Percentiles rank a stretch among this genome's conserved stretches.
phyloP scores from a whole-genome alignment of 331 rosid genomes.

The Malus hybrid region DNA sequence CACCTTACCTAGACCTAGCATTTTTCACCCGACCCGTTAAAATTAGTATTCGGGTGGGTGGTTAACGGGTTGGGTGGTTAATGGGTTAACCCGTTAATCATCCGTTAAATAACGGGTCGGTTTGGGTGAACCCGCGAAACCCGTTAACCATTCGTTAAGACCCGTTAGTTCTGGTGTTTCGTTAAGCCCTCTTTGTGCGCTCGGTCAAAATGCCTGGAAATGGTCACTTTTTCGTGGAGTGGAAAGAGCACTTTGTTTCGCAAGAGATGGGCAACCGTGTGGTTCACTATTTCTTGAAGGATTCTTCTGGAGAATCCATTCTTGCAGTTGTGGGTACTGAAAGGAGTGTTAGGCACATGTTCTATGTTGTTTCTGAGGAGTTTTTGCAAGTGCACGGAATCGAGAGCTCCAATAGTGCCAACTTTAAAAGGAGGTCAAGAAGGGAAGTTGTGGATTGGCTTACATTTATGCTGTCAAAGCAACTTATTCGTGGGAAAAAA shows the following conservation, averaged over 20 bases:
- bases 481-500: slow-evolving; percentile 38
- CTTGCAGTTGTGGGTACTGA: slow-evolving; percentile 97
- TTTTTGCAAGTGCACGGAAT: slow-evolving; percentile 59
- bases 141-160: too few relatives aligned
- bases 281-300: slow-evolving; percentile 94
- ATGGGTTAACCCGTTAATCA: too few relatives aligned
- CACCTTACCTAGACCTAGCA: too few relatives aligned
- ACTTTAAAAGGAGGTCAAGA: slow-evolving; percentile 96
- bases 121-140: too few relatives aligned
- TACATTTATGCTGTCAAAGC: slow-evolving; percentile 89
- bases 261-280: slow-evolving; percentile 94
- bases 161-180: slow-evolving; percentile 10
- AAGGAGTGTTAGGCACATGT: slow-evolving; percentile 97
- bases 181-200: slow-evolving; percentile 11
- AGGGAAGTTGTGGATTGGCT: slow-evolving; percentile 99
- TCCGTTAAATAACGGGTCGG: too few relatives aligned
- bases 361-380: slow-evolving; percentile 88
- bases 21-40: too few relatives aligned
- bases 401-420: slow-evolving; percentile 56
- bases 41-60: too few relatives aligned
- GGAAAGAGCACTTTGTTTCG: slow-evolving; percentile 91
- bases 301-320: slow-evolving; percentile 75
- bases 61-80: too few relatives aligned
- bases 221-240: slow-evolving; percentile 67
- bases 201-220: slow-evolving; percentile 48